A percentile compares a stretch with the other conserved stretches of the same genome.
Conservation (phyloP, 2,329 filamentous ascomycete genomes). For the Fusarium nodosum region DNA sequence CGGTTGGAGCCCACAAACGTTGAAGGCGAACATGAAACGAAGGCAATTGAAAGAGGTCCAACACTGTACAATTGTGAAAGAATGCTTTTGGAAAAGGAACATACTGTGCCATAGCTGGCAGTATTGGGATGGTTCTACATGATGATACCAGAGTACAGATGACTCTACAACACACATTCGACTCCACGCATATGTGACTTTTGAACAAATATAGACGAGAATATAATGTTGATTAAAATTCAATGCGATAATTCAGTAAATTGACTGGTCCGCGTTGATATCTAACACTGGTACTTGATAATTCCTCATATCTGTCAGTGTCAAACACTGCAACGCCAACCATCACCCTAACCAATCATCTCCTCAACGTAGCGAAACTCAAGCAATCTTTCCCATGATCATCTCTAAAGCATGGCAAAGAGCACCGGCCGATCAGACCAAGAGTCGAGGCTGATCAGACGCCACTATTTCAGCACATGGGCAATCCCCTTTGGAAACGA, state of each 20-base stretch:
- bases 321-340: constrained; percentile 17
- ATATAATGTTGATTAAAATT: rapidly evolving
- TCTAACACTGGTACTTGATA: not conserved
- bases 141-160: not conserved
- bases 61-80: not conserved
- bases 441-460: not conserved
- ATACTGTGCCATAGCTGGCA: not conserved
- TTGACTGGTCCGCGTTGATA: not conserved
- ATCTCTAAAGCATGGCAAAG: not conserved
- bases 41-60: not conserved
- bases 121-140: not conserved
- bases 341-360: constrained; percentile 1
- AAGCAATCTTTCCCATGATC: not conserved
- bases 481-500: constrained; percentile 3
- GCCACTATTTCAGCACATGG: constrained; percentile 16
- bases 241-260: not conserved
- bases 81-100: not conserved
- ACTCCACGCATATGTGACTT: not conserved
- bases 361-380: not conserved
- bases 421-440: not conserved
- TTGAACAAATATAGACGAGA: rapidly evolving
- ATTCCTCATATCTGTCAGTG: constrained; percentile 8
- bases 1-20: constrained; percentile 20
- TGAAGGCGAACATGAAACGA: constrained; percentile 13
- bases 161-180: not conserved